Base-by-base conservation (phyloP, 2,329 filamentous ascomycete genomes). In the Bisporella sp. region DNA sequence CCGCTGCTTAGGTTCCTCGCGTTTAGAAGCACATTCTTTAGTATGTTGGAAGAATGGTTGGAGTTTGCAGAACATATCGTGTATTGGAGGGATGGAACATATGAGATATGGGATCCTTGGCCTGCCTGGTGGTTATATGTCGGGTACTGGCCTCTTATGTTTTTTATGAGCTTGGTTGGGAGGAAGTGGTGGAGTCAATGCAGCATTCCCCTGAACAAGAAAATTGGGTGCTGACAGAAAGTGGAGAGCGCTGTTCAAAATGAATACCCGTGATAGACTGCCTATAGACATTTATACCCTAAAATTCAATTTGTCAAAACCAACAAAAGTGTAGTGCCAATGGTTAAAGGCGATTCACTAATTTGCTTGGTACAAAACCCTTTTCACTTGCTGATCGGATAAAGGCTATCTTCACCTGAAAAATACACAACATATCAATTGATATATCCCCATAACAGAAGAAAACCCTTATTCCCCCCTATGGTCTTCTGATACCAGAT, bases 141-240 rank as follows among this genome's bases (percentile, higher is more conserved):
- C 56, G 65, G 79, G 3, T 80, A 77, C 56, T 78, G 74, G 71
- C 79, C 79, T 0, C 50, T 68, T 28, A 69, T 67, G 52, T 82
- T 87, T 58, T 44, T 73, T 5, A 61, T 59, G 49, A 71, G 67
- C 46, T 68, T 77, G 50, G 63, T 63, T 59, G 62, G 62, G 4
- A 72, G 78, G 1, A 71, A 61, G 54, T 70, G 68, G 50, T 88
- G 84, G 84, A 82, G 76, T 54, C 71, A 82, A 53, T 64, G 85
- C 37, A 87, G 88, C 64, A 80, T 87, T 3, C 35, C 35, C n/a
- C 35, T 37, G 35, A 37, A 37, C 35, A 37, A 37, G 35, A 21
- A 21, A 21, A 21, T 21, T 21, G 12, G 73, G 73, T 32, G 64
- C 63, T 33, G 74, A 68, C 59, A 67, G 71, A 54, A 66, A 72